Conservation (phyloP, 179 eudicot genomes). For the Dionaea muscipula region DNA sequence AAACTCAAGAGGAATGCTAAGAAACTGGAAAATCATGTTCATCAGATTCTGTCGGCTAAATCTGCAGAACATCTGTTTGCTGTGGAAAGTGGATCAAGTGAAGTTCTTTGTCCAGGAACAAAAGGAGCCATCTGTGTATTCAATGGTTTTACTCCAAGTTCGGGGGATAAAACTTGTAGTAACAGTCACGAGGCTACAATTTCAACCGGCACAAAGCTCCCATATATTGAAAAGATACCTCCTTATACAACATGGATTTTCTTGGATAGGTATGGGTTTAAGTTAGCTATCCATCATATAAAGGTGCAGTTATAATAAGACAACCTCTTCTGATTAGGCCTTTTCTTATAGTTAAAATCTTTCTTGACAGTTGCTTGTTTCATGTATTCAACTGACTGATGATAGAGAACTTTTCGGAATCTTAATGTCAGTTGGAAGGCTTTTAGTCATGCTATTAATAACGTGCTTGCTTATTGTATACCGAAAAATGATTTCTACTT, state of each 20-base stretch:
- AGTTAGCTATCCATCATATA: conserved; percentile 1
- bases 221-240: conserved; percentile 55
- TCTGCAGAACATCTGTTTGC: conserved; percentile 8
- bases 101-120: conserved; percentile 35
- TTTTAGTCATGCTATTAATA: neutral
- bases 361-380: too few species aligned
- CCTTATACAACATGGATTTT: conserved; percentile 77
- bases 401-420: neutral
- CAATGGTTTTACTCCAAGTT: conserved; percentile 32
- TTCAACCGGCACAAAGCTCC: conserved; percentile 43
- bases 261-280: conserved; percentile 44
- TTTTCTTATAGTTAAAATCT: too few species aligned
- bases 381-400: neutral
- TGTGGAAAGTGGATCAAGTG: conserved; percentile 16
- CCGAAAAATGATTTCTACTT: neutral
- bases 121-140: conserved; percentile 36
- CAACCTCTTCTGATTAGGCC: neutral
- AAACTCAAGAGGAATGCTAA: conserved; percentile 41
- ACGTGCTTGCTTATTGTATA: neutral
- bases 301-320: neutral
- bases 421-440: neutral
- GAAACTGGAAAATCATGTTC: conserved; percentile 39
- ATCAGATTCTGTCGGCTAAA: conserved; percentile 23
- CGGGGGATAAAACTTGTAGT: conserved; percentile 36
- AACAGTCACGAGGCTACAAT: conserved; percentile 35